Base-by-base conservation (phyloP, 441 rosid species). In the Corymbia citriodora region DNA sequence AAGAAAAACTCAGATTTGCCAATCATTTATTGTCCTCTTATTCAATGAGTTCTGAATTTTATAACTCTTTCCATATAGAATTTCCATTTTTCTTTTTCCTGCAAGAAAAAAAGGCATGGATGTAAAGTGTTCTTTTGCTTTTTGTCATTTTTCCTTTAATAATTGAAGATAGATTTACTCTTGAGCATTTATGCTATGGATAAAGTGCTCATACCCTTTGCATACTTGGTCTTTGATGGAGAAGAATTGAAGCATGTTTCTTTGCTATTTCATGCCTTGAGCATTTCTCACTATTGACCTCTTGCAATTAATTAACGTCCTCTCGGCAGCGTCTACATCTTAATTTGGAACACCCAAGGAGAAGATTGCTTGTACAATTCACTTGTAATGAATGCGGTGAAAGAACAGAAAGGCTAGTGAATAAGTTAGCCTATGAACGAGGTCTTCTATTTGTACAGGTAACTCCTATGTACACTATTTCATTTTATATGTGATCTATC, bases 401-500 rank as follows among this genome's bases (percentile, higher is more conserved):
- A 93, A 96, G 98, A 90, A 95, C 98, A 19, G 92, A 96, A 68
- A 96, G 99, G 94, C 97, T 96, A 81, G 95, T 96, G 83, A 98
- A 95, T 95, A 96, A 95, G 7, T 88, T 96, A 88, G 99, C 99
- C 48, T 96, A 96, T 93, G 99, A 98, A 91, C 93, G 94, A 10
- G 99, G 99, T 53, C 95, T 96, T 91, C 96, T 97, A 59, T 97
- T 91, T 91, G 97, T 96, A 10, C 98, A 98, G 95, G 99, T 97
- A 88, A 8, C 27, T 40, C n/a, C 27, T 19, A 36, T 74, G 49
- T 19, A 23, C 29, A 21, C 4, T 40, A 36, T 74, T 74, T 36
- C 50, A 74, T 7, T 6, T 40, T 87, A 87, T 10, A 68, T 87
- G 48, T 55, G 49, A 87, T 87, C 88, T 68, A 6, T 45, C 49